These are phyloP conservation scores for Malus hybrid DNA, from an alignment of 331 rosid species.

Conservation along the genomic window DNA sequence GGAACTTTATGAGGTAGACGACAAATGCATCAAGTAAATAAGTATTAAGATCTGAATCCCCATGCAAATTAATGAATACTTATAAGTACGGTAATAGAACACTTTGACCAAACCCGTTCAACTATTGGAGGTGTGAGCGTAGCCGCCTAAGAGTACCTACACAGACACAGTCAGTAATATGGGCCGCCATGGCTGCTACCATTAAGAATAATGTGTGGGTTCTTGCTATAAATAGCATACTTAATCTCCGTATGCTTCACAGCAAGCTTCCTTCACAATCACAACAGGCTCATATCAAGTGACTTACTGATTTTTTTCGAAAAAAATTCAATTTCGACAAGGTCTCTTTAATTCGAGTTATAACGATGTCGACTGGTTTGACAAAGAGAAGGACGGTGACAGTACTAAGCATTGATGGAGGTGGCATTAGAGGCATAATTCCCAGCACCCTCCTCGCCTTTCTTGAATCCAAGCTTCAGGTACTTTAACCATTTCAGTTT, in stretches of 20 bases:
- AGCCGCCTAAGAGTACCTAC: background rate
- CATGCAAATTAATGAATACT: background rate
- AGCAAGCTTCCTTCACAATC: background rate
- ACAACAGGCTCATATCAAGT: background rate
- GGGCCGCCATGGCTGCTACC: background rate
- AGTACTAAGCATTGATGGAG: constrained; percentile 34
- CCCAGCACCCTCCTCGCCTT: constrained; percentile 22
- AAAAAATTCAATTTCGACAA: background rate
- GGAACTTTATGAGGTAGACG: too few relatives aligned
- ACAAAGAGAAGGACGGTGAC: constrained; percentile 10
- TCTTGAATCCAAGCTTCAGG: constrained; percentile 30
- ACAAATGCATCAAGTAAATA: too few relatives aligned
- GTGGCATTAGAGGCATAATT: constrained; percentile 27
- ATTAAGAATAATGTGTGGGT: background rate
- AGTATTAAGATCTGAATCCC: too few relatives aligned
- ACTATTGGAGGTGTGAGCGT: background rate
- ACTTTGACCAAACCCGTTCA: background rate
- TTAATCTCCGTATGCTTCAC: background rate
- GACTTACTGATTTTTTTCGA: background rate
- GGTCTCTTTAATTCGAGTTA: background rate
- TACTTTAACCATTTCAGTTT: background rate
- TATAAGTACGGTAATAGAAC: background rate
- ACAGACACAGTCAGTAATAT: background rate
- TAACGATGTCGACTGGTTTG: constrained; percentile 10
- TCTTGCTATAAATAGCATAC: background rate